These are phyloP conservation scores for Pythium insidiosum DNA, from an alignment of 352 stramenopile genomes.

Conservation along the genomic window DNA sequence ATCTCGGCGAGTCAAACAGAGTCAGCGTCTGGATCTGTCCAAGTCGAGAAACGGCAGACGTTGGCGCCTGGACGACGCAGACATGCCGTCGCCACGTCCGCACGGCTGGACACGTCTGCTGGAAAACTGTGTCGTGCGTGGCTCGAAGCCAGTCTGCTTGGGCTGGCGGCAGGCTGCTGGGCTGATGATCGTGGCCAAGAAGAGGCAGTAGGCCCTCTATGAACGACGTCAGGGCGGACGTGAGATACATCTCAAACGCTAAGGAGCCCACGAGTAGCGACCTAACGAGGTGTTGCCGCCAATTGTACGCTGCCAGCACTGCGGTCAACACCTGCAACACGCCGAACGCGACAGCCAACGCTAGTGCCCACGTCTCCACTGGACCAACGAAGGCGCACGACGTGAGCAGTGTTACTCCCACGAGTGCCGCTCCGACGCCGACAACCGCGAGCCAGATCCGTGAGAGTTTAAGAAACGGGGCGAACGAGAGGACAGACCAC, in stretches of 20 bases:
- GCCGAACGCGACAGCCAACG: conserved; percentile 16
- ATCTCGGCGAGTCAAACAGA: conserved; percentile 12
- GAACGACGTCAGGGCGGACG: neutral
- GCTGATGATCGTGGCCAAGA: no score
- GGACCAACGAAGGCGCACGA: conserved; percentile 17
- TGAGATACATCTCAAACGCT: conserved; percentile 10
- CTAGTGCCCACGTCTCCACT: conserved; percentile 19
- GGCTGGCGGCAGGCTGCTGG: no score
- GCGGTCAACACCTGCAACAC: conserved; percentile 2
- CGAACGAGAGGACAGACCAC: no score
- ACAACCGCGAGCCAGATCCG: no score
- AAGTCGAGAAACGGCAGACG: neutral
- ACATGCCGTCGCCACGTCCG: conserved; percentile 13
- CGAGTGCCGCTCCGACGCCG: no score
- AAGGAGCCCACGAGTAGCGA: conserved; percentile 6
- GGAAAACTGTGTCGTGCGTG: conserved; percentile 10
- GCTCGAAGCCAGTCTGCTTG: conserved; percentile 2
- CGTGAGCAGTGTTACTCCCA: conserved; percentile 2
- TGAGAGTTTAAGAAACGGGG: no score
- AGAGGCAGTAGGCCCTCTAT: neutral
- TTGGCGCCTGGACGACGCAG: conserved; percentile 5
- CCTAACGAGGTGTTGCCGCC: conserved; percentile 2
- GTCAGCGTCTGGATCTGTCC: no score
- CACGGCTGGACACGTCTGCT: conserved; percentile 18
- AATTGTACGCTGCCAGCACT: neutral